phyloP scores from a whole-genome alignment of 2,329 filamentous ascomycete species.

The Paramyrothecium sp. region DNA sequence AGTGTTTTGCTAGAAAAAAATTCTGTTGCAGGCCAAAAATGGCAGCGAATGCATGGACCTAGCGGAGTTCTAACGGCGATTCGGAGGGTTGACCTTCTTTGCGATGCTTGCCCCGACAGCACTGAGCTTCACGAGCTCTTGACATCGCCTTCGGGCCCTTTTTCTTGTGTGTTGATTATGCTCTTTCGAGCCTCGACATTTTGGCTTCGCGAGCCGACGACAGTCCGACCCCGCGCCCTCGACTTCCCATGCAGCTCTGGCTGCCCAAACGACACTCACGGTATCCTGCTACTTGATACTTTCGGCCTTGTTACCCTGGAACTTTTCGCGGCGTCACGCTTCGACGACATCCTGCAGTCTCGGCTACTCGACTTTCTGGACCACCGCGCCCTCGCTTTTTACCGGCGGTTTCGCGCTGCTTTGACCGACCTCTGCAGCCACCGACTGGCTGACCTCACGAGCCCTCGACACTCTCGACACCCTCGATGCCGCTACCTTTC shows the following conservation, averaged over 20 bases:
- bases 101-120: slow-evolving; percentile 3
- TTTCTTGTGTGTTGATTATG: slow-evolving; percentile 3
- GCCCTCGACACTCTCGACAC: slow-evolving; percentile 1
- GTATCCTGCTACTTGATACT: slow-evolving; percentile 7
- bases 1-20: slow-evolving; percentile 1
- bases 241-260: slow-evolving; percentile 7
- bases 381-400: not conserved
- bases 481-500: slow-evolving; percentile 3
- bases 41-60: not conserved
- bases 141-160: slow-evolving; percentile 8
- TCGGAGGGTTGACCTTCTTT: slow-evolving; percentile 6
- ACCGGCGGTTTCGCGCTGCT: not conserved
- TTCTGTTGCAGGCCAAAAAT: slow-evolving; percentile 1
- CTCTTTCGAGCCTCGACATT: slow-evolving; percentile 4
- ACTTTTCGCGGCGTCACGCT: not conserved
- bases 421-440: slow-evolving; percentile 2
- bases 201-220: slow-evolving; percentile 8
- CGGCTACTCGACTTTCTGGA: slow-evolving; percentile 1
- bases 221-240: slow-evolving; percentile 7
- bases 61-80: not conserved
- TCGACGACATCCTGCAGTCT: not conserved
- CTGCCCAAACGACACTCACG: slow-evolving; percentile 7
- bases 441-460: not conserved
- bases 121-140: slow-evolving; percentile 10
- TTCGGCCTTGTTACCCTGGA: slow-evolving; percentile 1